Evolutionary conservation across 176 grass and related monocot genomes (phyloP), one percentile per base, ranked within the genome.

Genomic region (maize (Zea mays)): DNA sequence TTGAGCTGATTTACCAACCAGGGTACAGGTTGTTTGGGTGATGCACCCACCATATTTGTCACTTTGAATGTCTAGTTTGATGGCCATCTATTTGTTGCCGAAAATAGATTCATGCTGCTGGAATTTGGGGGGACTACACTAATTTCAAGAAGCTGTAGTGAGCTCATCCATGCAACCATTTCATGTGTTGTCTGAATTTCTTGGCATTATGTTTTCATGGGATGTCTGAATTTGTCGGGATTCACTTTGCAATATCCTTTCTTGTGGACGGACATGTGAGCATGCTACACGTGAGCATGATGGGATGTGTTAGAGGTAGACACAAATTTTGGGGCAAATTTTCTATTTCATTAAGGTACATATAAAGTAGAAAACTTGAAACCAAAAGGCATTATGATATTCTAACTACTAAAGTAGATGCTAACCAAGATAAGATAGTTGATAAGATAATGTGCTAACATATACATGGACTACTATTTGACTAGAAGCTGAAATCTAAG

Each of bases 31-130:
- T 57, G 14, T 57, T 45, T 66, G 59, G 36, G 37, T 57, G 37
- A 5, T 21, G 20, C 52, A 3, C 43, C n/a, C 5, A 8, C 57
- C 1, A 11, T 33, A 8, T 56, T 58, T 59, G 39, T 21, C 14
- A 46, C 33, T 76, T 70, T 42, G 17, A 80, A 80, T 80, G 39
- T 37, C 16, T 34, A 49, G 27, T 16, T 71, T 76, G 38, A n/a
- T 82, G 16, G 46, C 51, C 27, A 76, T 64, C 55, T 50, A 7
- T 70, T 17, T 15, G 56, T 12, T 47, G 16, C 52, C 16, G 12
- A 37, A 35, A 27, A 47, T 21, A 72, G 6, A 62, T 33, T 77
- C 6, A 3, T 15, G 16, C 27, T 77, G 65, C 65, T 64, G 11
- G 45, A 81, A 33, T 21, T 70, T 63, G 20, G 15, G 35, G 27